A percentile compares a stretch with the other conserved stretches of the same genome.
These are phyloP conservation scores for Calocybe gangraenosa DNA, from an alignment of 768 basidiomycete species.

Conservation along the genomic window DNA sequence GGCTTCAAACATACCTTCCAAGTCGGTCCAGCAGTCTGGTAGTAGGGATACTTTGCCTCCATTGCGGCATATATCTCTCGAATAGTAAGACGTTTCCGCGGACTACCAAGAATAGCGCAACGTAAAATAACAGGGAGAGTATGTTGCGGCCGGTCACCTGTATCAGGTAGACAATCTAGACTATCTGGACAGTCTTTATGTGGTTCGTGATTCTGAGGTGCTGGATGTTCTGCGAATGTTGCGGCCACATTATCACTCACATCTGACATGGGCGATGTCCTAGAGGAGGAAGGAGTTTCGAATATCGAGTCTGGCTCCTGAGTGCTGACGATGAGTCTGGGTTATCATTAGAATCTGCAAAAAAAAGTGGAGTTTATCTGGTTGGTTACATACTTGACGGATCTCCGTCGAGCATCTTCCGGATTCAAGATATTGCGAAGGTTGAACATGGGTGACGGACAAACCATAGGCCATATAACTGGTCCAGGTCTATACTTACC, in stretches of 20 bases:
- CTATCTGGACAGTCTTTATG: constrained; percentile 79
- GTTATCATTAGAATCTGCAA: constrained; percentile 6
- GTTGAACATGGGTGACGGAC: constrained; percentile 42
- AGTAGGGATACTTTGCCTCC: constrained; percentile 82
- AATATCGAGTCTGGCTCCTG: constrained; percentile 23
- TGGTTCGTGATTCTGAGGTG: constrained; percentile 37
- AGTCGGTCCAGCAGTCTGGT: constrained; percentile 73
- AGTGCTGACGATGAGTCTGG: constrained; percentile 24
- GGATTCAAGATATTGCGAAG: constrained; percentile 57
- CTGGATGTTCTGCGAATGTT: constrained; percentile 20
- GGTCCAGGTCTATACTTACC: constrained; percentile 19
- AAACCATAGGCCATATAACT: constrained; percentile 24
- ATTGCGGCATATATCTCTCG: constrained; percentile 84
- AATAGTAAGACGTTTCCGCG: constrained; percentile 72
- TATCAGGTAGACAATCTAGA: constrained; percentile 74
- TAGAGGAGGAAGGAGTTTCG: constrained; percentile 26
- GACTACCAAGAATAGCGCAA: constrained; percentile 78
- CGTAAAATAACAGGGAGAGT: constrained; percentile 82
- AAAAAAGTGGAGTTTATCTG: constrained; percentile 13
- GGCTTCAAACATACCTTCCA: constrained; percentile 81
- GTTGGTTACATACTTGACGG: constrained; percentile 36
- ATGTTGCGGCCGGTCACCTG: constrained; percentile 75
- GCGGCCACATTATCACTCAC: constrained; percentile 25
- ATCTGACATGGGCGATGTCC: constrained; percentile 28
- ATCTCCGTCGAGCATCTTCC: constrained; percentile 32